Percentiles rank a stretch among this genome's conserved stretches.
Evolutionary conservation across 495 filamentous ascomycete species (phyloP).

Genomic region (Pseudevernia furfuracea): DNA sequence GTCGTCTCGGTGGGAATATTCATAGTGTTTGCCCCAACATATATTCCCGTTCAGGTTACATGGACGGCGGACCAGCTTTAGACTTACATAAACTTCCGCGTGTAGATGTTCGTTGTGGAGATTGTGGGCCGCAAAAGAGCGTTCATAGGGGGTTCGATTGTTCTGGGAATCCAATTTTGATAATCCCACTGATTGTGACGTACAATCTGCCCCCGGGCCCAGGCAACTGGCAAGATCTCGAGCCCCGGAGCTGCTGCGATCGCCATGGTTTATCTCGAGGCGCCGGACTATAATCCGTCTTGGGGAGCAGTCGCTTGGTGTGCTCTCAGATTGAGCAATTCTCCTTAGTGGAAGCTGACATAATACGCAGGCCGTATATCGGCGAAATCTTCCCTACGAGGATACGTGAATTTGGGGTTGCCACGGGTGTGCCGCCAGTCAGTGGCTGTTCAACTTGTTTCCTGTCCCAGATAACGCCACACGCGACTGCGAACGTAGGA

Average conservation of each 20-base stretch:
- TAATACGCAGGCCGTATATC: neutral
- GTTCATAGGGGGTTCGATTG: no score
- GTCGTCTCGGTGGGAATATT: no score
- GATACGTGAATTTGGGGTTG: neutral
- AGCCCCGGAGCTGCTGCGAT: neutral
- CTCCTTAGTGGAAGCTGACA: neutral
- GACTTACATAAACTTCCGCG: no score
- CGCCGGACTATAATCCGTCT: neutral
- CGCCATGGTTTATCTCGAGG: neutral
- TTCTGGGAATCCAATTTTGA: no score
- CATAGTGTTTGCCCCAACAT: no score
- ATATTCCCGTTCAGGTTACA: no score
- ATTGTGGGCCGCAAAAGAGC: no score
- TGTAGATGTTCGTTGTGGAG: no score
- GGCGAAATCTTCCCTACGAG: neutral
- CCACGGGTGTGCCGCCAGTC: neutral
- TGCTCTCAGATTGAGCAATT: no score
- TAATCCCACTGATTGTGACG: no score
- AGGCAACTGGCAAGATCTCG: neutral
- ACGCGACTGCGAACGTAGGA: neutral
- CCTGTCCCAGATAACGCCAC: neutral
- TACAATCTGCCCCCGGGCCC: neutral
- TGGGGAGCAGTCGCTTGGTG: no score
- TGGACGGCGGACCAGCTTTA: no score
- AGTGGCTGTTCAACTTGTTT: neutral